Conservation (phyloP, 2,329 filamentous ascomycete genomes). For the Fusarium sp. region DNA sequence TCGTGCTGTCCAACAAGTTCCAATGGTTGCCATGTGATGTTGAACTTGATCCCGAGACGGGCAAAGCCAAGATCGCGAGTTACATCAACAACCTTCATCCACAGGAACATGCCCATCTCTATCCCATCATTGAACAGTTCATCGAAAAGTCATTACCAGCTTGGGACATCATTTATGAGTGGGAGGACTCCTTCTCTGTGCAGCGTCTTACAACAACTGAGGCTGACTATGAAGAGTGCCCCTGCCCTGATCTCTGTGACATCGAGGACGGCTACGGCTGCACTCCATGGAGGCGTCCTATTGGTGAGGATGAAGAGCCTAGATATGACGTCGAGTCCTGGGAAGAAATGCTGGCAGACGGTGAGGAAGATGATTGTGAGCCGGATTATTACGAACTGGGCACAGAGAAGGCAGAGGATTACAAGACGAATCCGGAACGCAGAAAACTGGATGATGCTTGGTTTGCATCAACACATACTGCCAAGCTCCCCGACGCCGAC, state of each 20-base stretch:
- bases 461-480: not conserved
- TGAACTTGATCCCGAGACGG: not conserved
- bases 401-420: not conserved
- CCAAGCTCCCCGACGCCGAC: not conserved
- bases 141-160: not conserved
- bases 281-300: not conserved
- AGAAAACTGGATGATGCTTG: not conserved
- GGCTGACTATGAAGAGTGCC: not conserved
- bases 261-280: not conserved
- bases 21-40: not conserved
- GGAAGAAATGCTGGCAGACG: not conserved
- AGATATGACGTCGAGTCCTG: not conserved
- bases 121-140: not conserved
- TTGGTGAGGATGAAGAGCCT: not conserved
- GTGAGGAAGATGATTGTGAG: not conserved
- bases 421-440: not conserved
- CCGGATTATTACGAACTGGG: not conserved
- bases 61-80: not conserved
- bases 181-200: not conserved
- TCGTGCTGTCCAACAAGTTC: not conserved
- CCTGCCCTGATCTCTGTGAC: not conserved
- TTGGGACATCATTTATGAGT: not conserved
- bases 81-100: slow-evolving; percentile 23
- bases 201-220: not conserved
- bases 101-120: not conserved